Evolutionary conservation across 2,329 filamentous ascomycete genomes (phyloP), one percentile per base, ranked within the genome.

Genomic region (Macrophomina phaseolina): DNA sequence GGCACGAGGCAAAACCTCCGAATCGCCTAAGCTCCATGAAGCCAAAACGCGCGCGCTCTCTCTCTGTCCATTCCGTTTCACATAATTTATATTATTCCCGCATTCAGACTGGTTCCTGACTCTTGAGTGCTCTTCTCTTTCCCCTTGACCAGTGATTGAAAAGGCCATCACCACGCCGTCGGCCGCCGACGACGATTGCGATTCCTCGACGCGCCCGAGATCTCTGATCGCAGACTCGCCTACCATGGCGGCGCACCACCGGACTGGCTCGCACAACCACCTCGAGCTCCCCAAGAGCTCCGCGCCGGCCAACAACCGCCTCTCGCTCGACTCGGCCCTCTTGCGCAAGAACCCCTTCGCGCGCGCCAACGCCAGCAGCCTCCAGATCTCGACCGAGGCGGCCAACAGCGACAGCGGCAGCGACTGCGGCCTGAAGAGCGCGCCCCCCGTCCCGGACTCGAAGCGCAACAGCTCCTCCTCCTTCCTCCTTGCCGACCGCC

Each of bases 271-370:
- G 14, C 45, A 45, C 14, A 40, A 62, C 16, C 58, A 49, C 45
- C 58, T 62, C 1, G 58, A 62, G 12, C 58, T 30, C 5, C 58
- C 58, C 42, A 36, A 51, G 56, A 6, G 9, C 28, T 9, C 56
- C 7, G 40, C 42, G 18, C 32, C 40, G 12, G 32, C 5, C 9
- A 62, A 34, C 42, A 62, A 62, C 58, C 58, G 58, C 58, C 58
- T 62, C 9, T 62, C 58, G 45, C 58, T 62, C 45, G 58, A 62
- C 58, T 62, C 58, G 58, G 45, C 58, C 42, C 58, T 62, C 7
- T 4, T 49, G 58, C 58, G 58, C 58, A 49, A 49, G 23, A 62
- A 62, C n/a, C 58, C 58, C 28, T 62, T 62, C 45, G 16, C 58
- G 8, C 58, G 58, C 58, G 30, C 42, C 58, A 62, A 49, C 32